Evolutionary conservation across 2,329 filamentous ascomycete genomes (phyloP), one percentile per base, ranked within the genome.

Genomic region (Elsinoe necatrix): DNA sequence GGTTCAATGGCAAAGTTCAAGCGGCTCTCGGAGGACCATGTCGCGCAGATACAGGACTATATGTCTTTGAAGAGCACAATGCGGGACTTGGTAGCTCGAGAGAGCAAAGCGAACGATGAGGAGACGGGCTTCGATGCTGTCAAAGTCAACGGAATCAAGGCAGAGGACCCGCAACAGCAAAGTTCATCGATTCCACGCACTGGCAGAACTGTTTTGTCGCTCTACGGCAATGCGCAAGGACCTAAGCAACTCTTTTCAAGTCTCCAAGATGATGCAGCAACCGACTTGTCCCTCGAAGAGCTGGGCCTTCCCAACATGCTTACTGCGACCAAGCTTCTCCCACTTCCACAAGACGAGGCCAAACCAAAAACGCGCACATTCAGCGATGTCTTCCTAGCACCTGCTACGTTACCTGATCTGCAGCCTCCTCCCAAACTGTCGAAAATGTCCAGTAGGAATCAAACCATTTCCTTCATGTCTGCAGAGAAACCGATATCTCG

Each of bases 201-300:
- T 51, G 74, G 79, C 56, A 78, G 75, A 60, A 73, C 83, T 14
- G 84, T 92, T 4, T 75, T 96, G 58, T 92, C 88, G 0, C 75
- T 95, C 1, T 85, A 84, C 62, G 89, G 88, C 56, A 86, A 84
- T 62, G 86, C 86, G 39, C 83, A 85, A 1, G 83, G 83, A 45
- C 80, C 87, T 34, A 85, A 84, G 63, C 87, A 92, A 59, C 75
- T 96, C 3, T 96, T 93, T 68, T 95, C 92, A 3, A 95, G 91
- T 69, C 75, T 95, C 51, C 87, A 86, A 61, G 77, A 80, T 56
- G 72, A 62, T 56, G 37, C 61, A 9, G 27, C 55, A 9, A 48
- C 56, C 12, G 59, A 54, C 12, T 51, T 58, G n/a, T 25, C 55
- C n/a, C 72, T 89, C 8, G 78, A 80, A 54, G 85, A 89, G 65